Evolutionary conservation across 306 rosid species (phyloP).

Genomic region (Pyrus pyrifolia): DNA sequence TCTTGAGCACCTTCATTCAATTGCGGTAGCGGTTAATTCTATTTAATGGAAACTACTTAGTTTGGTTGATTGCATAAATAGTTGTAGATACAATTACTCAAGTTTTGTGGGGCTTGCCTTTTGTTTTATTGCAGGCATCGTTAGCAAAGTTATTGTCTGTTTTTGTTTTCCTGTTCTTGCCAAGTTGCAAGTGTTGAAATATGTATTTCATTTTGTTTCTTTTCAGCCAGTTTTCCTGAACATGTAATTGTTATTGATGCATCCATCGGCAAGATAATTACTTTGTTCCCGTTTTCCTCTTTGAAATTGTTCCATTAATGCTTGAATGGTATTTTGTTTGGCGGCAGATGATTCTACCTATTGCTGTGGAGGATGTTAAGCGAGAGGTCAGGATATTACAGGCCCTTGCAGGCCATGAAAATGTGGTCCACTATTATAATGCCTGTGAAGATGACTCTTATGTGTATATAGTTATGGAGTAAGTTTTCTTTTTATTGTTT

Average conservation of each 20-base stretch:
- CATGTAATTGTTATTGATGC: background rate
- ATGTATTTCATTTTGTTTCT: background rate
- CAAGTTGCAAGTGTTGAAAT: background rate
- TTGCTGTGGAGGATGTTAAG: conserved; percentile 97
- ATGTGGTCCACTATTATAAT: conserved; percentile 77
- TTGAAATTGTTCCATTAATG: background rate
- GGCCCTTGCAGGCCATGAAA: conserved; percentile 92
- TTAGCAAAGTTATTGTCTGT: background rate
- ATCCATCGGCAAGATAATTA: background rate
- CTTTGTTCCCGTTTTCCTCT: background rate
- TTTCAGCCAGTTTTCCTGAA: background rate
- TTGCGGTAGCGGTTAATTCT: background rate
- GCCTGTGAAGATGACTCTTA: conserved; percentile 90
- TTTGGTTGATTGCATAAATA: background rate
- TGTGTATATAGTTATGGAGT: conserved; percentile 99
- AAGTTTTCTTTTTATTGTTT: conserved; percentile 28
- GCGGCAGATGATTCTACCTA: conserved; percentile 91
- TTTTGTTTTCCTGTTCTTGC: background rate
- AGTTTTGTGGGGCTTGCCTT: background rate
- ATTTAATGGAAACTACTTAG: background rate
- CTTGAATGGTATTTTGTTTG: conserved; percentile 26
- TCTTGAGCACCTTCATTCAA: background rate
- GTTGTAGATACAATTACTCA: background rate
- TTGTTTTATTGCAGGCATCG: background rate
- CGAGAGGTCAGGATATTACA: conserved; percentile 89